Percentiles rank a stretch among this genome's conserved stretches.
Evolutionary conservation across 2,329 filamentous ascomycete species (phyloP).

Genomic region (Tolypocladium pustulatum): DNA sequence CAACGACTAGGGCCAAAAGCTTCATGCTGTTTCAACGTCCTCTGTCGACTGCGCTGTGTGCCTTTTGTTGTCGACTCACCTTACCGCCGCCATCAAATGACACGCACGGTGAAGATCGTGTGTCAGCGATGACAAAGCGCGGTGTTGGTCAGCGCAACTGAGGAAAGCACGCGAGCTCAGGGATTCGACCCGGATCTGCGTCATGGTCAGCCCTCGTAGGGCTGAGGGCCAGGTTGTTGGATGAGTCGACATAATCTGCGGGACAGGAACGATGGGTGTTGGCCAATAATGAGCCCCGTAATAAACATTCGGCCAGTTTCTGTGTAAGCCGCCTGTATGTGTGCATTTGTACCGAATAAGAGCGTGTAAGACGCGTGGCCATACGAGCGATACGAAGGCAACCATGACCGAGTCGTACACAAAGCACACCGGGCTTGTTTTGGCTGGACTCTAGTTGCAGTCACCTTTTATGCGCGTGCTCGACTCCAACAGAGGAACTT

Average conservation of each 20-base stretch:
- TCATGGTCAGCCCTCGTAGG: neutral
- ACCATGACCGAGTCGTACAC: neutral
- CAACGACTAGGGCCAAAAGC: neutral
- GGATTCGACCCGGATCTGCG: neutral
- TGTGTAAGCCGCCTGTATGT: neutral
- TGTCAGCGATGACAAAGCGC: conserved; percentile 2
- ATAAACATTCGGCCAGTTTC: neutral
- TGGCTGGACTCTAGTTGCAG: neutral
- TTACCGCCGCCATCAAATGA: neutral
- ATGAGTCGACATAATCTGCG: too few relatives aligned
- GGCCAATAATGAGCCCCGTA: neutral
- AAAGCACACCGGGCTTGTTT: neutral
- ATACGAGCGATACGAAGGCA: neutral
- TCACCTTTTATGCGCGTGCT: neutral
- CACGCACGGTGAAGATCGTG: neutral
- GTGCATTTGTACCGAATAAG: too few relatives aligned
- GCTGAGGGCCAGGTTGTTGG: too few relatives aligned
- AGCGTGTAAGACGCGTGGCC: too few relatives aligned
- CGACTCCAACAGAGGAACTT: neutral
- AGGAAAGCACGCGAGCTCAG: neutral
- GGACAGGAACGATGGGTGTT: too few relatives aligned
- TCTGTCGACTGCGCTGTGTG: neutral
- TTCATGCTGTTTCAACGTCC: neutral
- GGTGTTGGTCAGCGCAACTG: neutral
- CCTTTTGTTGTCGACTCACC: neutral